Conservation (phyloP, 1,139 yeast genomes). For the Candida dubliniensis region DNA sequence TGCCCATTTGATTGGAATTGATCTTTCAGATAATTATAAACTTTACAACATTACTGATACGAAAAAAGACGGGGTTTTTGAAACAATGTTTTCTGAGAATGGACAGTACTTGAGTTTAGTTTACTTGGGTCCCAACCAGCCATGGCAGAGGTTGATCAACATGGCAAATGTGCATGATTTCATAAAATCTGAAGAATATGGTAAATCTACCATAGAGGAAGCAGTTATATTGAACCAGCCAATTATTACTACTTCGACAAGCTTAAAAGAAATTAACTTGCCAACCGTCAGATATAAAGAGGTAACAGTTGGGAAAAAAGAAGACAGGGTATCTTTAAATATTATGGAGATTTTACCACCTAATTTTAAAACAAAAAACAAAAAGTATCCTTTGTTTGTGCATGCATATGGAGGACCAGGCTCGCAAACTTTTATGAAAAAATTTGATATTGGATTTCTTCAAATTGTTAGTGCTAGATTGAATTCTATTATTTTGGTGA, state of each 20-base stretch:
- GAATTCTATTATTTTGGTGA: slow-evolving; percentile 73
- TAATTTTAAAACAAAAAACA: slow-evolving; percentile 50
- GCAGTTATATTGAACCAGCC: slow-evolving; percentile 27
- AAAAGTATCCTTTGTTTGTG: slow-evolving; percentile 76
- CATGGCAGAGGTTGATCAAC: slow-evolving; percentile 62
- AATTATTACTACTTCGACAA: slow-evolving; percentile 27
- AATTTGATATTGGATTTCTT: slow-evolving; percentile 61
- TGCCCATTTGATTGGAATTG: slow-evolving; percentile 30
- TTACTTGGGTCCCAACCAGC: slow-evolving; percentile 66
- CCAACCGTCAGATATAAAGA: slow-evolving; percentile 58
- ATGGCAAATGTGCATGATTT: slow-evolving; percentile 34
- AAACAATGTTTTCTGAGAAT: slow-evolving; percentile 48
- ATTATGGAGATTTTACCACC: slow-evolving; percentile 77
- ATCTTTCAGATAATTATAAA: slow-evolving; percentile 17
- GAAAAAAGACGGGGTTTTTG: slow-evolving; percentile 30
- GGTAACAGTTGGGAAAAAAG: slow-evolving; percentile 43
- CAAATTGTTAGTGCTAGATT: slow-evolving; percentile 66
- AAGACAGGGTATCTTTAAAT: slow-evolving; percentile 50
- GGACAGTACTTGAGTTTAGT: slow-evolving; percentile 55
- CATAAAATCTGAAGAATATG: slow-evolving; percentile 10
- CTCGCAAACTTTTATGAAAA: slow-evolving; percentile 65
- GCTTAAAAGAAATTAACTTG: slow-evolving; percentile 38
- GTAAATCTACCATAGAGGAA: slow-evolving; percentile 8
- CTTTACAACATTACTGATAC: slow-evolving; percentile 23
- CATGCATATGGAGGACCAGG: slow-evolving; percentile 96